phyloP scores from a whole-genome alignment of 2,329 filamentous ascomycete species.

The Sclerotinia nivalis region DNA sequence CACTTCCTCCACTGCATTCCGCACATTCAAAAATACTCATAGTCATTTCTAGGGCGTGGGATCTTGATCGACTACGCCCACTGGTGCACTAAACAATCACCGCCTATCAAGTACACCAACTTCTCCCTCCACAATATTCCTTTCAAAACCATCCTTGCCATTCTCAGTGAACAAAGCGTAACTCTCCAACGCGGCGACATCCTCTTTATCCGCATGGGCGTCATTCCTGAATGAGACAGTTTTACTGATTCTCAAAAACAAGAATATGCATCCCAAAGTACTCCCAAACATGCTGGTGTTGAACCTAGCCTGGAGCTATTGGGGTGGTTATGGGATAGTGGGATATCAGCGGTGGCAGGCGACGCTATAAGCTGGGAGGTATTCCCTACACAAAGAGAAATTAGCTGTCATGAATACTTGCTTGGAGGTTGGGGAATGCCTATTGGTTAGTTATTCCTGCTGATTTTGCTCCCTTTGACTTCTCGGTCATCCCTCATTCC shows the following conservation, averaged over 20 bases:
- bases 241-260: constrained; percentile 27
- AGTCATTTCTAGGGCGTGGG: constrained; percentile 46
- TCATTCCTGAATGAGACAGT: constrained; percentile 40
- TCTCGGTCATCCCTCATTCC: background rate
- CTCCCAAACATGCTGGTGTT: constrained; percentile 14
- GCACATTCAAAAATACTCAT: background rate
- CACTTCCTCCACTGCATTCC: background rate
- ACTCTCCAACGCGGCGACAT: constrained; percentile 44
- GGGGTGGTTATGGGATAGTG: constrained; percentile 18
- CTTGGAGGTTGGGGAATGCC: constrained; percentile 21
- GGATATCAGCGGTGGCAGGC: constrained; percentile 9
- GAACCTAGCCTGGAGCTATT: constrained; percentile 14
- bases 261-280: constrained; percentile 1
- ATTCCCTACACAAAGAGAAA: background rate
- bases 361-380: constrained; percentile 21
- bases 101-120: constrained; percentile 53
- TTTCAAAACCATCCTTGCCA: constrained; percentile 39
- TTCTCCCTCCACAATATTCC: constrained; percentile 46
- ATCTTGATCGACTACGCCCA: constrained; percentile 52
- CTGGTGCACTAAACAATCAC: constrained; percentile 57
- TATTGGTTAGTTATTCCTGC: constrained; percentile 30
- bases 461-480: background rate
- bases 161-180: constrained; percentile 42
- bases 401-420: constrained; percentile 19
- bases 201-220: constrained; percentile 44